Percentiles rank a stretch among this genome's conserved stretches.
These are phyloP conservation scores for Fusarium keratoplasticum DNA, from an alignment of 2,329 filamentous ascomycete species.

Conservation along the genomic window DNA sequence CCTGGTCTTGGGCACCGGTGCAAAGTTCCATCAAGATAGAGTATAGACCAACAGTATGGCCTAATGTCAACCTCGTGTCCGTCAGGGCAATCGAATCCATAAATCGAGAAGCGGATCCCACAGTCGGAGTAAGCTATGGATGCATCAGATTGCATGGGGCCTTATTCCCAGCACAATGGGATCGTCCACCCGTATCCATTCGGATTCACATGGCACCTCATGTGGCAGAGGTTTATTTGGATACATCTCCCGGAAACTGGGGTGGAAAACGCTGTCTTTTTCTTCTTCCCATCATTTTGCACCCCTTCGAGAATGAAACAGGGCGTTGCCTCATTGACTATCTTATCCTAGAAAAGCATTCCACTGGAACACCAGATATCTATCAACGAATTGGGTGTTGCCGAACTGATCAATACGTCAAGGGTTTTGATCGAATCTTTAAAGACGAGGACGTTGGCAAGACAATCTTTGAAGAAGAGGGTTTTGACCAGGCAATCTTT, in stretches of 20 bases:
- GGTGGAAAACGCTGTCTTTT: not conserved
- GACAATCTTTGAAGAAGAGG: not conserved
- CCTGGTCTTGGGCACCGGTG: not conserved
- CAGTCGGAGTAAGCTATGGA: not conserved
- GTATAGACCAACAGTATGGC: not conserved
- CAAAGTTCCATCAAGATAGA: not conserved
- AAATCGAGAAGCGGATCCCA: not conserved
- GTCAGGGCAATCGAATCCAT: not conserved
- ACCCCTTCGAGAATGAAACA: rapidly evolving
- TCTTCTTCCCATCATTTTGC: not conserved
- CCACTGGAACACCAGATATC: not conserved
- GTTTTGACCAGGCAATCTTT: not conserved
- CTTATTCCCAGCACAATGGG: not conserved
- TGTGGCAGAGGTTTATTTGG: not conserved
- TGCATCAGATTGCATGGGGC: not conserved
- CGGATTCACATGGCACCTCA: not conserved
- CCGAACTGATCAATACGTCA: not conserved
- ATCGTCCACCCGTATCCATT: not conserved
- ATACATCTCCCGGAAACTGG: not conserved
- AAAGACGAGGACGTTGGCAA: not conserved
- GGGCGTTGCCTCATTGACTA: not conserved
- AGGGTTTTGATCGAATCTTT: not conserved
- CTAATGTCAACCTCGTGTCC: rapidly evolving
- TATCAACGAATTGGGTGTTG: not conserved
- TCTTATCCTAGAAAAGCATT: not conserved